Evolutionary conservation across 2,329 filamentous ascomycete genomes (phyloP).

Genomic region (Coleophoma cylindrospora): DNA sequence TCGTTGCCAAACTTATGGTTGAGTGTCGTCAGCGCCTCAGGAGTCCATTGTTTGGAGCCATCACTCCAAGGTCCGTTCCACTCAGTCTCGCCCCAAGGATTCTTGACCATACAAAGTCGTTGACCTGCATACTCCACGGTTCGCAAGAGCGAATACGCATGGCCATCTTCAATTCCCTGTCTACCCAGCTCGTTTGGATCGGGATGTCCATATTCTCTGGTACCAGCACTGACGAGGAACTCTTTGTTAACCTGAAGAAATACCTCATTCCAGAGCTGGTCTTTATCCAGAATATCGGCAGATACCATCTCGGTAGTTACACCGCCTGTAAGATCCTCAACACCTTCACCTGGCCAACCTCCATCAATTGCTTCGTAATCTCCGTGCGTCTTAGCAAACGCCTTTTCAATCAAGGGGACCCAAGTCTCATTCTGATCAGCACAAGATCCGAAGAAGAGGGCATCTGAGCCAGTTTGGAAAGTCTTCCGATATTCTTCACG

Average conservation of each 20-base stretch:
- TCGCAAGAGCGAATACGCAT: constrained; percentile 52
- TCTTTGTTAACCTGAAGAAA: constrained; percentile 74
- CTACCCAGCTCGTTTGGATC: constrained; percentile 31
- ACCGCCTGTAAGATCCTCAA: constrained; percentile 59
- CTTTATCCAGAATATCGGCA: constrained; percentile 68
- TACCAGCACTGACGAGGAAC: constrained; percentile 66
- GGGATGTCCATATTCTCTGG: constrained; percentile 16
- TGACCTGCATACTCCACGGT: constrained; percentile 43
- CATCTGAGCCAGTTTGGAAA: constrained; percentile 40
- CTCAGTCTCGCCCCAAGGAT: constrained; percentile 55
- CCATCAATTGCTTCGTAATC: constrained; percentile 72
- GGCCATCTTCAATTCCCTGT: constrained; percentile 48
- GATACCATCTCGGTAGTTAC: constrained; percentile 64
- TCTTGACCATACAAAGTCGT: constrained; percentile 43
- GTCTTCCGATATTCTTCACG: constrained; percentile 44
- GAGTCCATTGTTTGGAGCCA: constrained; percentile 56
- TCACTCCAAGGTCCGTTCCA: constrained; percentile 54
- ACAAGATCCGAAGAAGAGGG: constrained; percentile 72
- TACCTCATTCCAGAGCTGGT: constrained; percentile 79
- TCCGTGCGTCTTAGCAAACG: constrained; percentile 77
- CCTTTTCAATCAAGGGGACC: constrained; percentile 75
- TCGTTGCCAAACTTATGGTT: constrained; percentile 54
- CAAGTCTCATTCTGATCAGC: constrained; percentile 74
- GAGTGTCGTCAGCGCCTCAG: constrained; percentile 48
- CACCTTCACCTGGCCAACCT: constrained; percentile 50